Evolutionary conservation across 768 basidiomycete genomes (phyloP), one percentile per base, ranked within the genome.

Genomic region (Tremella fuciformis): DNA sequence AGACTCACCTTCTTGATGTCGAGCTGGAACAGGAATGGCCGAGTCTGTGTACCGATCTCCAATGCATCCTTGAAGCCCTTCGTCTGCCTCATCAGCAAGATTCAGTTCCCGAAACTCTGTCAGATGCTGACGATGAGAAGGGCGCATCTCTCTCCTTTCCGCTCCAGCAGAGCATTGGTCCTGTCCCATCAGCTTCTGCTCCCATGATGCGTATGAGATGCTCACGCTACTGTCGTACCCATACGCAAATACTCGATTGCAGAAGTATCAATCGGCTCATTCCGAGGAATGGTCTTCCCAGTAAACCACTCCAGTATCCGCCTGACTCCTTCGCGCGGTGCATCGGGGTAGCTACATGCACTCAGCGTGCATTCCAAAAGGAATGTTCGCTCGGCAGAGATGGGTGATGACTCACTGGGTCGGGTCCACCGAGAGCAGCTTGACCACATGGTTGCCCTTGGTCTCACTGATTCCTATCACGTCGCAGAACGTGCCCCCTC

Each of bases 11-110:
- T 97, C 94, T 63, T 83, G 71, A 96, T 92, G 67, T 93, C 88
- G 21, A 97, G 82, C 75, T 94, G 91, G 67, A 97, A 96, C 63
- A 96, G 92, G 70, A 83, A 85, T 2, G 93, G 91, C 16, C 91
- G 87, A 16, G 89, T 86, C 74, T 96, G 92, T 75, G 94, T 96
- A 8, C 91, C 91, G 58, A 98, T 97, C 29, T 88, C 82, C 6
- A 98, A 82, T 9, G 96, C 84, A 76, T 96, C 93, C 73, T 76
- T 57, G 65, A 71, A 72, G 4, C 74, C 74, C 49, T 73, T 70
- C 0, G 94, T 97, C 75, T 34, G 29, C 29, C 29, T 34, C 11
- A 34, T 34, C 29, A 34, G 29, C 29, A 34, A 34, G 29, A 34
- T 11, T 11, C 29, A 4, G 4, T 34, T 4, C 29, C 11, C 11